Conservation (phyloP, 2,329 filamentous ascomycete species). For the Fusarium robinianum region DNA sequence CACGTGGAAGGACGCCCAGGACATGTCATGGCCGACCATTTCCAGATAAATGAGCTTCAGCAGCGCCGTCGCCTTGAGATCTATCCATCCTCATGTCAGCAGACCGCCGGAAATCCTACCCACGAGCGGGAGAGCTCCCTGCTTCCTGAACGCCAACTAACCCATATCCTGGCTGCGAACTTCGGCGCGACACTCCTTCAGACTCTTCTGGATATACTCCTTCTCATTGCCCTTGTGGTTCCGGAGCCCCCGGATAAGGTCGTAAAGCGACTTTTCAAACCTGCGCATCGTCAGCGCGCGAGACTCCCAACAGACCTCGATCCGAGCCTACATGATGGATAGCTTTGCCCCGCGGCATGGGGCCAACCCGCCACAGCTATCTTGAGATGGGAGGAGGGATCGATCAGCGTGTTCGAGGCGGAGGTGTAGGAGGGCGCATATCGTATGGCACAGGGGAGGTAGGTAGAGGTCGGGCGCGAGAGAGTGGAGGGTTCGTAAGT, state of each 20-base stretch:
- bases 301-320: slow-evolving; percentile 1
- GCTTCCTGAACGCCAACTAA: slow-evolving; percentile 54
- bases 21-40: slow-evolving; percentile 99
- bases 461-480: too few relatives aligned
- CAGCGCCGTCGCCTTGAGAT: slow-evolving; percentile 93
- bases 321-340: slow-evolving; percentile 35
- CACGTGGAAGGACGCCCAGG: slow-evolving; percentile 97
- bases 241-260: slow-evolving; percentile 94
- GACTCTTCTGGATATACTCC: slow-evolving; percentile 89
- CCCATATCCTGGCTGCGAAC: slow-evolving; percentile 93
- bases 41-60: slow-evolving; percentile 97
- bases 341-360: slow-evolving; percentile 38
- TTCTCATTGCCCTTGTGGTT: slow-evolving; percentile 95
- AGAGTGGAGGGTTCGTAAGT: slow-evolving; percentile 1
- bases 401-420: slow-evolving; percentile 29
- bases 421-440: slow-evolving; percentile 26
- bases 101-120: not conserved
- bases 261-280: slow-evolving; percentile 99
- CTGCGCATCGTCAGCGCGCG: slow-evolving; percentile 52
- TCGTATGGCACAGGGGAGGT: too few relatives aligned
- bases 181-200: slow-evolving; percentile 94
- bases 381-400: slow-evolving; percentile 7
- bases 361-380: slow-evolving; percentile 23
- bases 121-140: too few relatives aligned
- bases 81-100: slow-evolving; percentile 49